These are phyloP conservation scores for Endocalyx cinctus DNA, from an alignment of 2,329 filamentous ascomycete species.

Conservation along the genomic window DNA sequence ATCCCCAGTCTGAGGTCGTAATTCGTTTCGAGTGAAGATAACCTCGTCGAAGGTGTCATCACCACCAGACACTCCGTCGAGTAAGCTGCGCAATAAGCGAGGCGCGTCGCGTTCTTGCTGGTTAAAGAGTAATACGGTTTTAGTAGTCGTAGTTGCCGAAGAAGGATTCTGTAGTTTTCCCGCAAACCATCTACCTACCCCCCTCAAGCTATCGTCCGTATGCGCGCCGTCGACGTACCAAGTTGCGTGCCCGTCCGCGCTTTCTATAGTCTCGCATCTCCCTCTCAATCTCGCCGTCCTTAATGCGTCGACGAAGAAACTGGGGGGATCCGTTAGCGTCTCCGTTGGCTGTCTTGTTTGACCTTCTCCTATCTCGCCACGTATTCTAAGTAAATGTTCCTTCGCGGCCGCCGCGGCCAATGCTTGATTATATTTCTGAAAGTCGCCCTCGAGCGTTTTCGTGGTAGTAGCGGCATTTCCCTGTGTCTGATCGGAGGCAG, in stretches of 20 bases:
- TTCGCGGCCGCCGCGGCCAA: conserved; percentile 52
- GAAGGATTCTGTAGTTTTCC: conserved; percentile 26
- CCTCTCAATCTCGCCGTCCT: conserved; percentile 66
- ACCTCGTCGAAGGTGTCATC: conserved; percentile 60
- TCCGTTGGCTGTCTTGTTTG: conserved; percentile 8
- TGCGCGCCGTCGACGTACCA: conserved; percentile 91
- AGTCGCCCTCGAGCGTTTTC: conserved; percentile 45
- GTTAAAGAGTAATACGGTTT: conserved; percentile 75
- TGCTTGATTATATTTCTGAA: conserved; percentile 56
- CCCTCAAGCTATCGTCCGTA: conserved; percentile 75
- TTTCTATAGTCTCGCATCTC: conserved; percentile 73
- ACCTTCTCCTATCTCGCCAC: not conserved
- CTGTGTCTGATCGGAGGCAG: conserved; percentile 19
- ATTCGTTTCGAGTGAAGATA: conserved; percentile 75
- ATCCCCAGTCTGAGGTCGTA: conserved; percentile 28
- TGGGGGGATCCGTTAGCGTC: conserved; percentile 34
- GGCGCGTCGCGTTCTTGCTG: conserved; percentile 80
- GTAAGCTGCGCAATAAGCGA: conserved; percentile 58
- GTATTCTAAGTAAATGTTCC: conserved; percentile 45
- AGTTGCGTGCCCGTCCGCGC: conserved; percentile 43
- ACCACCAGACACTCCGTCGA: conserved; percentile 46
- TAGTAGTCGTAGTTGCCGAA: conserved; percentile 15
- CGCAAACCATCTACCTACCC: conserved; percentile 75
- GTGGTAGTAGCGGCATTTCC: conserved; percentile 6
- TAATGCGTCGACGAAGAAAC: conserved; percentile 60